Evolutionary conservation across 208 protist genomes (phyloP), one percentile per base, ranked within the genome.

Genomic region (Crithidia fasciculata): DNA sequence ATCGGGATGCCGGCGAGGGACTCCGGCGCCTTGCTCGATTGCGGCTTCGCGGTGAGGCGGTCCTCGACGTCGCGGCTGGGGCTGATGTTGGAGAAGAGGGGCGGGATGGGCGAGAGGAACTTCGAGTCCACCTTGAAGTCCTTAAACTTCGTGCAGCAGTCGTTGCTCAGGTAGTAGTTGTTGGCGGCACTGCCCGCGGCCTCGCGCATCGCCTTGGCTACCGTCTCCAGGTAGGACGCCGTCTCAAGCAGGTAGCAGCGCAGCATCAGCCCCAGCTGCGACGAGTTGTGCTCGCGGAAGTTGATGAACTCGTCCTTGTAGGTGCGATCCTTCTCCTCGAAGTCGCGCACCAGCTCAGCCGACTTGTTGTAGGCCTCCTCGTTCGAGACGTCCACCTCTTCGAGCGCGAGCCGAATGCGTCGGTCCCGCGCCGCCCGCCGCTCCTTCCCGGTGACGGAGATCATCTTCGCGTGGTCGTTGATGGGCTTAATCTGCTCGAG

Each of bases 271-370:
- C 72, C 81, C n/a, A 85, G 59, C 65, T 85, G 81, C 12, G 81
- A 81, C 12, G 81, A 85, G 69, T 69, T 77, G 59, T 82, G 76
- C 72, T 85, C 81, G 58, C 55, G 65, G 28, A 85, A 73, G 72
- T 72, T 85, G 41, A 72, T 53, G 65, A 82, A 82, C 39, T 81
- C 76, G 61, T 79, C 73, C 69, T 81, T 81, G 76, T 82, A 85
- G 41, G 39, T 59, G 41, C 66, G 49, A 55, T 78, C 75, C 64
- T 78, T 85, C 40, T 85, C 81, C 18, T 81, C 75, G 54, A 76
- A 81, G 59, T 78, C 76, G 18, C 50, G 76, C 8, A 76, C 69
- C 0, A 79, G 45, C 16, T 85, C 72, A 43, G 70, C 68, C 8
- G 58, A 43, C 65, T 65, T 77, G 52, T 69, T 69, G 73, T 85